phyloP scores from a whole-genome alignment of 2,329 filamentous ascomycete genomes.

The Mariannaea elegans region DNA sequence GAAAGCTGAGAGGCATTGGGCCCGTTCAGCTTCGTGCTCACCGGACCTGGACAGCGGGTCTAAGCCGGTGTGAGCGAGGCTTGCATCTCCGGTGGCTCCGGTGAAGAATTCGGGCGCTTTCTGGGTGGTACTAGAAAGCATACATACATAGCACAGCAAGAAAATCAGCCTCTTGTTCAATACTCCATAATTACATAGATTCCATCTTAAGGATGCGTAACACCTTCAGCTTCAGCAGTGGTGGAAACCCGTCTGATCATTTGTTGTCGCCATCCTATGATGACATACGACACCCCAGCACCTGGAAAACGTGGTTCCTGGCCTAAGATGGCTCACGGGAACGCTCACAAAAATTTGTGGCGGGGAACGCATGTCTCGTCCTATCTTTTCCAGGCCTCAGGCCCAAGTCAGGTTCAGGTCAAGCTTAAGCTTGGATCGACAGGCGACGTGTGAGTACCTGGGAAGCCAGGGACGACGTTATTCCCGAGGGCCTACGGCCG shows the following conservation, averaged over 20 bases:
- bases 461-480: no score
- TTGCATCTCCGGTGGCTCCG: slow-evolving; percentile 29
- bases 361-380: background rate
- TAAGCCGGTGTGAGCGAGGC: slow-evolving; percentile 23
- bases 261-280: background rate
- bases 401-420: no score
- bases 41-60: slow-evolving; percentile 30
- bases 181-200: background rate
- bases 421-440: slow-evolving; percentile 8
- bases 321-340: background rate
- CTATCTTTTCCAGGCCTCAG: background rate
- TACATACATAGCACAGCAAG: no score
- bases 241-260: slow-evolving; percentile 7
- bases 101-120: no score
- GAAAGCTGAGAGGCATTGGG: background rate
- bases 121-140: background rate
- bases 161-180: no score
- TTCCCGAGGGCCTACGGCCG: background rate
- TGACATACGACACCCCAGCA: slow-evolving; percentile 7
- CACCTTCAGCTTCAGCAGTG: background rate
- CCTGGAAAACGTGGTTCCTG: no score
- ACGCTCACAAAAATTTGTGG: background rate
- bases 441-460: background rate
- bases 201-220: background rate
- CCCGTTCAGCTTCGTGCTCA: background rate